Percentiles rank a stretch among this genome's conserved stretches.
These are phyloP conservation scores for Xylaria sp. DNA, from an alignment of 2,329 filamentous ascomycete genomes.

Conservation along the genomic window DNA sequence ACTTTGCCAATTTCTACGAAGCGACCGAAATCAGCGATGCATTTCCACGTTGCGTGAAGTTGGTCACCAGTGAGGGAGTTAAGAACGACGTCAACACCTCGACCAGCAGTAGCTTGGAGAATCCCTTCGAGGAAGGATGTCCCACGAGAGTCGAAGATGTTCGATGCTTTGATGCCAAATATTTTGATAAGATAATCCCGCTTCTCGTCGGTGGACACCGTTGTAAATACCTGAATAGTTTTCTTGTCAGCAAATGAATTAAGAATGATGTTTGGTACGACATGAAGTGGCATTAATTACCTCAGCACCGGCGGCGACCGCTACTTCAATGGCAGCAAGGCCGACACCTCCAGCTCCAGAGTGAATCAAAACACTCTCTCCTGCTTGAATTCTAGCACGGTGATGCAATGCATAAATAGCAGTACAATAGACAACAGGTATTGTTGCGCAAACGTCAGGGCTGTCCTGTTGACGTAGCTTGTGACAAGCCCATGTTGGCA, in stretches of 20 bases:
- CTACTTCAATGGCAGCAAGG: slow-evolving; percentile 21
- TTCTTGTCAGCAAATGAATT: no score
- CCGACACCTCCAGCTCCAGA: slow-evolving; percentile 24
- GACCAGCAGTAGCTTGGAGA: background rate
- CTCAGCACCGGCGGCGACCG: slow-evolving; percentile 2
- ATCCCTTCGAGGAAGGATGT: background rate
- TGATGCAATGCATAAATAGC: slow-evolving; percentile 21
- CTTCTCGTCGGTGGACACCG: slow-evolving; percentile 12
- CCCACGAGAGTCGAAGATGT: slow-evolving; percentile 10
- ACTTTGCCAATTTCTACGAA: slow-evolving; percentile 21
- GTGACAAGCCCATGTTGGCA: slow-evolving; percentile 17
- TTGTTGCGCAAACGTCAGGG: no score
- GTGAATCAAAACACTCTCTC: slow-evolving; percentile 24
- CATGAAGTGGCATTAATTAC: slow-evolving; percentile 18
- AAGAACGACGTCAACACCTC: slow-evolving; percentile 12
- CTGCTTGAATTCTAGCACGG: background rate
- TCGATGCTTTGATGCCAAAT: background rate
- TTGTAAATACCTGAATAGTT: no score
- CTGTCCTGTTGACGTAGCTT: no score
- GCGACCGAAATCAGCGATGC: slow-evolving; percentile 4
- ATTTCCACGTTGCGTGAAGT: slow-evolving; percentile 7
- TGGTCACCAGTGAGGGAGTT: slow-evolving; percentile 5
- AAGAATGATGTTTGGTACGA: no score
- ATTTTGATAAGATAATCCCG: background rate
- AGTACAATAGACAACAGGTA: slow-evolving; percentile 18